Evolutionary conservation across 805 yeast species (phyloP).

Genomic region (Spathaspora boniae): DNA sequence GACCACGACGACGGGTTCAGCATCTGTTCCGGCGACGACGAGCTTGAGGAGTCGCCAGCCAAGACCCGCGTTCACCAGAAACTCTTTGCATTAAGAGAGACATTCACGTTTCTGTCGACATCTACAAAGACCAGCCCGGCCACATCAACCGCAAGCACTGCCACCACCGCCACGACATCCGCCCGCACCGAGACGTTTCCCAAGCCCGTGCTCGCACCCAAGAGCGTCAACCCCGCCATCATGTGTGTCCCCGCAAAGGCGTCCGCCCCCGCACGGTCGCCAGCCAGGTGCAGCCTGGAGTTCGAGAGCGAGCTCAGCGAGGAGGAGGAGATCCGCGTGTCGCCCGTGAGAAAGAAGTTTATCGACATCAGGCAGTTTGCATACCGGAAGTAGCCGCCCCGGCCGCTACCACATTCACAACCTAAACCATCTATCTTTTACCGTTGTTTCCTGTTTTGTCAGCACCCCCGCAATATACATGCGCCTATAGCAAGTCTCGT

Average conservation of each 20-base stretch:
- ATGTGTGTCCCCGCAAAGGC: too few species aligned
- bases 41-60: conserved; percentile 40
- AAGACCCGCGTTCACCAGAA: conserved; percentile 12
- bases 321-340: background rate
- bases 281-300: too few species aligned
- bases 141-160: too few species aligned
- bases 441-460: too few species aligned
- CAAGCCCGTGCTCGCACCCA: too few species aligned
- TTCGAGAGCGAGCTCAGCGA: conserved; percentile 1
- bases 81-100: conserved; percentile 1
- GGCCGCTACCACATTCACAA: background rate
- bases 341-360: conserved; percentile 1
- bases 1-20: conserved; percentile 14
- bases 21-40: conserved; percentile 29
- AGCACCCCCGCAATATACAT: conserved; percentile 46
- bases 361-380: conserved; percentile 11
- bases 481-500: conserved; percentile 46
- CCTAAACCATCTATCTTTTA: too few species aligned
- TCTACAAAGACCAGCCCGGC: too few species aligned
- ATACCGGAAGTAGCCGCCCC: conserved; percentile 3
- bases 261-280: too few species aligned
- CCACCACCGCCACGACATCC: too few species aligned
- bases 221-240: too few species aligned
- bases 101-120: too few species aligned
- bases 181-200: too few species aligned